Evolutionary conservation across 108 stramenopile species (phyloP).

Genomic region (Aurantiochytrium sp.): DNA sequence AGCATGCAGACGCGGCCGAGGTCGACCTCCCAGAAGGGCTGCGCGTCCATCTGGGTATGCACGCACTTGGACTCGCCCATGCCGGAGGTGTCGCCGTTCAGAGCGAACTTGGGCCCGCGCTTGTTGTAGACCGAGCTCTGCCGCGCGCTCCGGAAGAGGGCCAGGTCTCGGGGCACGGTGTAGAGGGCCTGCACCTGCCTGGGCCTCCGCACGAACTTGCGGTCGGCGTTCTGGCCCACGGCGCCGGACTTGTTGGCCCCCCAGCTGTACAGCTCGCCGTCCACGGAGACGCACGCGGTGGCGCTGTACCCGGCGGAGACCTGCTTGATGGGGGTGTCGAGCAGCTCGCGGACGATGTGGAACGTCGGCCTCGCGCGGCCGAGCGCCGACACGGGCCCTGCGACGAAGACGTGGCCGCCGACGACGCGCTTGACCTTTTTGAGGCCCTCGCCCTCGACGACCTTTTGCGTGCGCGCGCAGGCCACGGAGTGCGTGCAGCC

Average conservation of each 20-base stretch:
- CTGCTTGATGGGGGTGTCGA: slow-evolving; percentile 30
- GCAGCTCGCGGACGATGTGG: not conserved
- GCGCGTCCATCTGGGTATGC: slow-evolving; percentile 40
- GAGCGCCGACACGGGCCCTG: slow-evolving; percentile 55
- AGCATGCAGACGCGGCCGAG: slow-evolving; percentile 27
- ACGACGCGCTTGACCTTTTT: slow-evolving; percentile 13
- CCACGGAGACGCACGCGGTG: slow-evolving; percentile 47
- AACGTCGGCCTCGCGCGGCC: slow-evolving; percentile 44
- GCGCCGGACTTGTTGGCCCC: slow-evolving; percentile 61
- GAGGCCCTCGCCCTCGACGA: slow-evolving; percentile 30
- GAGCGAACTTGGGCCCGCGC: not conserved
- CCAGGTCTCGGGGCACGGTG: slow-evolving; percentile 42
- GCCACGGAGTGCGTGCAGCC: slow-evolving; percentile 56
- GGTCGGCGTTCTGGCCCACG: slow-evolving; percentile 49
- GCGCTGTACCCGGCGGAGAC: slow-evolving; percentile 62
- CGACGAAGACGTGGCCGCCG: slow-evolving; percentile 54
- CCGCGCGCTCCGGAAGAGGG: slow-evolving; percentile 33
- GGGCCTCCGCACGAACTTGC: slow-evolving; percentile 44
- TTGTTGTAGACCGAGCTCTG: slow-evolving; percentile 54
- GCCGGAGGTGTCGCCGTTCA: slow-evolving; percentile 32
- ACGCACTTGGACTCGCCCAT: not conserved
- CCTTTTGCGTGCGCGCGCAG: slow-evolving; percentile 33
- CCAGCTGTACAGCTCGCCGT: slow-evolving; percentile 66
- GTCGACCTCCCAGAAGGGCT: slow-evolving; percentile 51
- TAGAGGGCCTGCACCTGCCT: slow-evolving; percentile 45